Base-by-base conservation (phyloP, 73 alveolate species). In the Diophrys sp. region DNA sequence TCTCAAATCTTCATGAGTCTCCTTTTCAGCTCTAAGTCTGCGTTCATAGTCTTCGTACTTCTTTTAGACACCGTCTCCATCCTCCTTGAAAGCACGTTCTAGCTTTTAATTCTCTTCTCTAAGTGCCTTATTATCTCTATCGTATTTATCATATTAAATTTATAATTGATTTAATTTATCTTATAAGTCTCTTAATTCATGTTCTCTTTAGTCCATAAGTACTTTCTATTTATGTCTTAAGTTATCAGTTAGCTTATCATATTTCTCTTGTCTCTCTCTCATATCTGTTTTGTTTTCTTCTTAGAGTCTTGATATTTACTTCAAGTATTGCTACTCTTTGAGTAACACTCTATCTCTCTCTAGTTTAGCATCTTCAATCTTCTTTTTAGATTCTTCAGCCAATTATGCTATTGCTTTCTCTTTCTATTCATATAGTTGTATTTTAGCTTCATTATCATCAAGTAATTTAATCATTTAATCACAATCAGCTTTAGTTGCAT, bases 341-440 rank as follows among this genome's bases (percentile, higher is more conserved):
- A 88, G 74, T n/a, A 74, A 78, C 14, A 83, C 80, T 54, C 83
- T 75, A 74, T 88, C 95, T 57, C 87, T 75, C 71, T 88, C 95
- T 14, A 70, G 14, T 34, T 71, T 29, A 26, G 91, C 74, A 26
- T 88, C 95, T 73, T 88, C 95, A 24, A 83, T 76, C 57, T 78
- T 33, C 77, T 88, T 85, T 73, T 88, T 88, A 71, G 84, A 67
- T 66, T 88, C 95, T 8, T 34, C 66, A 5, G 85, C 89, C 56
- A 83, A 33, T 26, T 56, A 8, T 5, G 71, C 72, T 24, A 83
- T 67, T 1, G 87, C n/a, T 56, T 83, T 82, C 56, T 88, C 91
- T 67, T 83, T 88, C 32, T 88, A 72, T 74, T 88, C 86, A 67
- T 77, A 83, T 11, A 82, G 33, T 14, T 85, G 85, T 25, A 88